These are phyloP conservation scores for Curvularia verruculosa DNA, from an alignment of 2,329 filamentous ascomycete genomes.

Conservation along the genomic window DNA sequence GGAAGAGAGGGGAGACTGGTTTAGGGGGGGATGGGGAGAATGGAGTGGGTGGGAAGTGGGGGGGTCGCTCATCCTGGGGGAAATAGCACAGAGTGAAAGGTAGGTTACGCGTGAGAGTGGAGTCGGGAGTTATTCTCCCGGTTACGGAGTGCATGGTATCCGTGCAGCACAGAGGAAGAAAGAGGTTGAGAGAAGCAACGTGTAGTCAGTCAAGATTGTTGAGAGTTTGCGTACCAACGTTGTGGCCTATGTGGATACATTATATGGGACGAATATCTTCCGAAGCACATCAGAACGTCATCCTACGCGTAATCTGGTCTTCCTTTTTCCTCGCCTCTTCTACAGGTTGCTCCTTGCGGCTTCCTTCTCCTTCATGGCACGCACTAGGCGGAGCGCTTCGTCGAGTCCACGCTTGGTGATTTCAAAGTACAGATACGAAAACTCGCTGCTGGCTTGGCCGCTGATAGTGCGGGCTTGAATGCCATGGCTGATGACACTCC, in stretches of 20 bases:
- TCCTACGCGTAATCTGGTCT: neutral
- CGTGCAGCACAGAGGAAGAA: neutral
- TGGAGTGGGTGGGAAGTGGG: neutral
- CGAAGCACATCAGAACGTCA: neutral
- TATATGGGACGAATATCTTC: neutral
- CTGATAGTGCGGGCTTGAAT: slow-evolving; percentile 47
- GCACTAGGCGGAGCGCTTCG: slow-evolving; percentile 36
- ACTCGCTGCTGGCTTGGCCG: slow-evolving; percentile 46
- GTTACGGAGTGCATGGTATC: neutral
- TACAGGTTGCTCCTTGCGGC: slow-evolving; percentile 30
- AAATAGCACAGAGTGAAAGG: neutral
- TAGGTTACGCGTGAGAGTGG: neutral
- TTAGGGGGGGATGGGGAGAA: neutral
- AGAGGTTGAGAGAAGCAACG: neutral
- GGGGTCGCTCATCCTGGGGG: no score
- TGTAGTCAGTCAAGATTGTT: neutral
- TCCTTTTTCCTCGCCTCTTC: neutral
- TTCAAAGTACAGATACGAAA: slow-evolving; percentile 45
- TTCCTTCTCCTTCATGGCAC: slow-evolving; percentile 37
- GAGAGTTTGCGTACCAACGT: neutral
- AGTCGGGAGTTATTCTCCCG: neutral
- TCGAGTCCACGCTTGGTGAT: slow-evolving; percentile 42
- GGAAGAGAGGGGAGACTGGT: no score
- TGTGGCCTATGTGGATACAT: neutral
- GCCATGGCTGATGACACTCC: slow-evolving; percentile 44